Evolutionary conservation across 164 flowering plant genomes (phyloP), one percentile per base, ranked within the genome.

Genomic region (Warburgia ugandensis): DNA sequence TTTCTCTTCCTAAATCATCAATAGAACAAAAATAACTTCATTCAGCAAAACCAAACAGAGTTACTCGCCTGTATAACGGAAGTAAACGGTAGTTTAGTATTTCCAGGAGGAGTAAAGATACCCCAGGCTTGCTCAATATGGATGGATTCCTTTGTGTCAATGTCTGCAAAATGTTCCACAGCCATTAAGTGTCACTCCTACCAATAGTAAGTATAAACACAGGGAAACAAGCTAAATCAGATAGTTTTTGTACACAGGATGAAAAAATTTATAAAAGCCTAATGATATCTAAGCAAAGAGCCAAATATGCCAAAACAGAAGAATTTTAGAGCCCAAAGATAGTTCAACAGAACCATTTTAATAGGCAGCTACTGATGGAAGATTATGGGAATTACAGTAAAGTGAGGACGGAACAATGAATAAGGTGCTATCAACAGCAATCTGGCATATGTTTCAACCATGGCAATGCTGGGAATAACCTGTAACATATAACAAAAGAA

Each of bases 401-500:
- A 84, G 61, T 78, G 99, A 31, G 87, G 73, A 19, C 99, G 94
- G 61, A 89, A 89, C 54, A 89, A 51, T 29, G 99, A 81, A 63
- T 94, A 86, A 50, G 99, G 97, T 25, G 85, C 78, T 69, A 78
- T 67, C 47, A 94, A 89, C 68, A 89, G 72, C 75, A 94, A 57
- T 51, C 99, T 70, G 30, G 67, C 60, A 67, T 94, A 94, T 20
- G 97, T 89, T 73, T 94, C 99, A 54, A 81, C 96, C 92, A 94
- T 73, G 37, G 90, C 87, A 74, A 94, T 79, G 75, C 83, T 94
- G 10, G 99, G 96, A 36, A 84, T 77, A 49, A 69, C 89, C 99
- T 92, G 86, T 78, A 68, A 45, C 28, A 36, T 21, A 58, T 21
- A 17, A 58, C 26, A 20, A 29, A 20, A 60, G 17, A 33, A 40